A percentile compares a stretch with the other conserved stretches of the same genome.
These are phyloP conservation scores for Paramecium biaurelia DNA, from an alignment of 73 alveolate genomes.

Conservation along the genomic window DNA sequence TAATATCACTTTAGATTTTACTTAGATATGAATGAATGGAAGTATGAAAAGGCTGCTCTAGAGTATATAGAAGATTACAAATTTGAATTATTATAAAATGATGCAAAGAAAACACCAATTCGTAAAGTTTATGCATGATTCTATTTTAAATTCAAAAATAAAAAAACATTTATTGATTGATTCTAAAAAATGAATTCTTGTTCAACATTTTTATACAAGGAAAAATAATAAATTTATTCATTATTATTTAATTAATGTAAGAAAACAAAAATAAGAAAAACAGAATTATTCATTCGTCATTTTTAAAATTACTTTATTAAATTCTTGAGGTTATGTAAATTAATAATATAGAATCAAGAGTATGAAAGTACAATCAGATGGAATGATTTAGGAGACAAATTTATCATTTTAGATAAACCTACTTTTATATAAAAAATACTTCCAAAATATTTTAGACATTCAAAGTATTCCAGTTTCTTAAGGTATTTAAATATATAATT, in stretches of 20 bases:
- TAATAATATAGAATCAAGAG: not conserved
- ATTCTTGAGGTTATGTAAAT: not conserved
- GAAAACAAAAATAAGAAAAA: not conserved
- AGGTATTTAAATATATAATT: not conserved
- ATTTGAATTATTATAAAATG: not conserved
- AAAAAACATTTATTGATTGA: not conserved
- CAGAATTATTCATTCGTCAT: not conserved
- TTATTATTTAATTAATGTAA: not conserved
- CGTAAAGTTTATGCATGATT: not conserved
- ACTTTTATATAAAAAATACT: not conserved
- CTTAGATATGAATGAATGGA: slow-evolving; percentile 9
- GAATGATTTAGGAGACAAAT: not conserved
- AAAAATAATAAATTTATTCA: not conserved
- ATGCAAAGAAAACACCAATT: not conserved
- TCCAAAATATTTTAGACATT: not conserved
- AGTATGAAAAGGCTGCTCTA: not conserved
- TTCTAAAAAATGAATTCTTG: not conserved
- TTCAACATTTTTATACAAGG: not conserved
- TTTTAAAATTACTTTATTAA: not conserved
- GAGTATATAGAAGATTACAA: not conserved
- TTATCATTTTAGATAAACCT: not conserved
- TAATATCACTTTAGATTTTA: not conserved
- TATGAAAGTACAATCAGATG: not conserved
- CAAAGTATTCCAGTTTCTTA: not conserved
- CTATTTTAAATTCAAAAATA: not conserved